Base-by-base conservation (phyloP, 2,329 filamentous ascomycete genomes). In the Penicillium sp. region DNA sequence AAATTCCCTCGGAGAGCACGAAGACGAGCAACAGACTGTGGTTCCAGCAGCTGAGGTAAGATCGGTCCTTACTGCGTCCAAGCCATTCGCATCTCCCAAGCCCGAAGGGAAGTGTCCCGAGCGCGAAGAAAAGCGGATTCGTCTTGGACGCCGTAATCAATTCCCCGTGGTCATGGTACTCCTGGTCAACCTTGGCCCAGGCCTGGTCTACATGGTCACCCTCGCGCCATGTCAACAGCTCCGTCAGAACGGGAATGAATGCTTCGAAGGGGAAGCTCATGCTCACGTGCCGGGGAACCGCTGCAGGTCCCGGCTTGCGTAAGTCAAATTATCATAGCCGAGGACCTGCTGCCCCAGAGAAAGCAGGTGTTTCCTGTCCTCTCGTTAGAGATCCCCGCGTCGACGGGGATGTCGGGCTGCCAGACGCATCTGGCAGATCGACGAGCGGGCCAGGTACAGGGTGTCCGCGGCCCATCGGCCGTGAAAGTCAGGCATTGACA, bases 401-500 rank as follows among this genome's bases (percentile, higher is more conserved):
- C 42, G 22, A 28, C 42, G 42, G 42, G 22, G 42, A 28, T 45
- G 22, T 28, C 42, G 20, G 17, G 22, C 6, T 3, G 42, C 42
- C 12, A 45, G 20, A 8, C 42, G 42, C 42, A 45, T 28, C 12
- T 45, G 22, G 25, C 42, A 45, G 42, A 45, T 45, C 2, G 42
- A 45, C 12, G 42, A 45, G 3, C 42, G 22, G 11, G 42, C 42
- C 22, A 45, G 25, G 25, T 45, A 45, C 14, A 83, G 63, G 78
- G 77, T 14, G 76, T 82, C 58, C 77, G 78, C 55, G 73, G 72
- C 4, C 73, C 73, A 11, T 73, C 71, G 5, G 79, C 80, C 5
- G 73, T 79, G 39, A 74, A 79, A 43, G n/a, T 81, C 79, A 5
- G 80, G 79, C 11, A 79, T 82, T 48, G 76, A 76, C 54, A 75